Base-by-base conservation (phyloP, 441 rosid species). In the Adansonia rubrostipa region DNA sequence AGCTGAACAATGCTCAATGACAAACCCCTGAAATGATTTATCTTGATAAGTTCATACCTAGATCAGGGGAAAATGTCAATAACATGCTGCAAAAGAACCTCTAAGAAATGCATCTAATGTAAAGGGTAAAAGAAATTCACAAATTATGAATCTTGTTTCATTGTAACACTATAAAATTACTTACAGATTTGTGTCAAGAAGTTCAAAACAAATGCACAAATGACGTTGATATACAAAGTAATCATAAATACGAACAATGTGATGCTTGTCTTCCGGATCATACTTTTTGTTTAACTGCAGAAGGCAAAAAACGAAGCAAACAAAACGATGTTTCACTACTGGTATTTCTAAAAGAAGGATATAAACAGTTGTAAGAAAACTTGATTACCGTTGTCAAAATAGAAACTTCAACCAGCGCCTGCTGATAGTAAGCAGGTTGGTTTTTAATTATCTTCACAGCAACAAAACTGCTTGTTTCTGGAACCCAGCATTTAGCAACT, bases 211-310 rank as follows among this genome's bases (percentile, higher is more conserved):
- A 84, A 97, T 97, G 88, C 99, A 97, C 84, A 97, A 87, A 82
- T 97, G 99, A 58, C 90, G 90, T 66, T 88, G 98, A 88, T 86
- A 81, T 78, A 92, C 91, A 87, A 97, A 97, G 89, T 91, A 91
- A 84, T 97, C 99, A 80, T 92, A 90, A 75, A 97, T 93, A 78
- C 99, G 99, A 86, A 97, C 99, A 79, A 97, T 95, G 84, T 97
- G 99, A 91, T 92, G 91, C 90, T 95, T 95, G 83, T 97, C 99
- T 82, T 95, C 99, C 6, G 96, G 99, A 88, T 97, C 99, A 83
- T 92, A 93, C 87, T 95, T 95, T 88, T 86, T 93, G 89, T 97
- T 97, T 85, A 97, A 87, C 99, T 97, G 92, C 84, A 85, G 78
- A 81, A 71, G 28, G 20, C 19, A 81, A 77, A 80, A 82, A 69